phyloP scores from a whole-genome alignment of 371 early-diverging fungal genomes.

The Mortierella sp. region DNA sequence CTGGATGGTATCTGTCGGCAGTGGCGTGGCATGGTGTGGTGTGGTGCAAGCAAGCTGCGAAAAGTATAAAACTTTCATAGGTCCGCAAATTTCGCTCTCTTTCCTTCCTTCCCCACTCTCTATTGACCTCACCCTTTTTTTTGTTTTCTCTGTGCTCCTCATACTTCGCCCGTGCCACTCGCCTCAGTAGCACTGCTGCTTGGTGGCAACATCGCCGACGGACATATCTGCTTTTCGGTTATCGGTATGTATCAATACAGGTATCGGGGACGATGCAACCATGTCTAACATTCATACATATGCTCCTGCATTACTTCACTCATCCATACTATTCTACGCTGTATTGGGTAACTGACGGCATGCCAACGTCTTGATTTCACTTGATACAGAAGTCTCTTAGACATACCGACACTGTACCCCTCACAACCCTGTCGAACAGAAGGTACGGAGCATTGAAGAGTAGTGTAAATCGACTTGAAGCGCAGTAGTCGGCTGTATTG shows the following conservation, averaged over 20 bases:
- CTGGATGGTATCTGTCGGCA: not conserved
- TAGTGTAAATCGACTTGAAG: too few relatives aligned
- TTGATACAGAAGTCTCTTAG: too few relatives aligned
- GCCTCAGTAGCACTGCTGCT: not conserved
- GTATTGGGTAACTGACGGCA: not conserved
- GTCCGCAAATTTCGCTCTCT: conserved; percentile 11
- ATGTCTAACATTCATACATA: too few relatives aligned
- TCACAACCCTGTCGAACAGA: not conserved
- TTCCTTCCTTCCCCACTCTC: conserved; percentile 2
- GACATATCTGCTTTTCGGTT: not conserved
- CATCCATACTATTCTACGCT: not conserved
- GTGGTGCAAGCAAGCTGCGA: not conserved
- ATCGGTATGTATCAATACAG: not conserved
- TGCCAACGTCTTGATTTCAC: not conserved
- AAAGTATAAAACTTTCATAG: conserved; percentile 11
- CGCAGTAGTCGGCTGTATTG: too few relatives aligned
- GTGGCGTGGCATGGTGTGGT: not conserved
- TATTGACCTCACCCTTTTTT: conserved; percentile 12
- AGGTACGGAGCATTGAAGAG: not conserved
- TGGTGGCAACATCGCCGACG: not conserved
- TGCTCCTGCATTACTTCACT: not conserved
- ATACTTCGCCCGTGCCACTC: not conserved
- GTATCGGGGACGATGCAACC: not conserved
- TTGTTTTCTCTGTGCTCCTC: not conserved
- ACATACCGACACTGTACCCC: too few relatives aligned